phyloP scores from a whole-genome alignment of 768 basidiomycete species.

The Boletus rubropictus region DNA sequence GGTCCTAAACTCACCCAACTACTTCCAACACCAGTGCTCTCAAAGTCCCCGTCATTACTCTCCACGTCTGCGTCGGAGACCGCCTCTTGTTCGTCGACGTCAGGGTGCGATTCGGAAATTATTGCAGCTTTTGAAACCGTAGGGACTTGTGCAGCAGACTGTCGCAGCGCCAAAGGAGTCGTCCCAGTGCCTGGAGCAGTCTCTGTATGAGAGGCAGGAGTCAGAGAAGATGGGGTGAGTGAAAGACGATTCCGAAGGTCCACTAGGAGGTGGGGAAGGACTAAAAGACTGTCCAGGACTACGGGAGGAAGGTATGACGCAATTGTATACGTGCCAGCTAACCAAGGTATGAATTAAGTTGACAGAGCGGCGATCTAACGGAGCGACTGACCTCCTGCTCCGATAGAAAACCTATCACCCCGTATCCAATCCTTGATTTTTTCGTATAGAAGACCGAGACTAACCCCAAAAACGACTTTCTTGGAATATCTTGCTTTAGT shows the following conservation, averaged over 20 bases:
- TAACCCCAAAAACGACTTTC: conserved; percentile 39
- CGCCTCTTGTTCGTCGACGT: conserved; percentile 33
- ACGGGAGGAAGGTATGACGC: conserved; percentile 66
- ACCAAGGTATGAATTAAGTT: conserved; percentile 10
- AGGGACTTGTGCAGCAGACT: conserved; percentile 2
- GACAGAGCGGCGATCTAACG: not conserved
- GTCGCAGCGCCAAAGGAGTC: conserved; percentile 1
- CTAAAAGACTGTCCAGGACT: conserved; percentile 60
- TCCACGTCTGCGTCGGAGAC: conserved; percentile 67
- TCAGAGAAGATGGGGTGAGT: conserved; percentile 39
- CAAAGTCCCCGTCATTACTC: conserved; percentile 53
- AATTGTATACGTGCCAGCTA: conserved; percentile 63
- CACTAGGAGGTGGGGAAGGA: conserved; percentile 60
- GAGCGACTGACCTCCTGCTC: conserved; percentile 64
- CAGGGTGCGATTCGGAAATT: conserved; percentile 6
- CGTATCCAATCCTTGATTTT: conserved; percentile 50
- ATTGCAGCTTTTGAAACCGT: conserved; percentile 10
- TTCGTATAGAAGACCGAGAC: conserved; percentile 36
- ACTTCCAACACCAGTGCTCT: conserved; percentile 43
- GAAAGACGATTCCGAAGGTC: conserved; percentile 57
- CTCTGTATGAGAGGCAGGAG: conserved; percentile 11
- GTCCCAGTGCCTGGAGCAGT: conserved; percentile 3
- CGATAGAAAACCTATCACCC: conserved; percentile 66
- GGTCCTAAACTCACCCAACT: conserved; percentile 66
- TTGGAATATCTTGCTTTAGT: conserved; percentile 34